Evolutionary conservation across 2,329 filamentous ascomycete genomes (phyloP), one percentile per base, ranked within the genome.

Genomic region (Clonostachys sp.): DNA sequence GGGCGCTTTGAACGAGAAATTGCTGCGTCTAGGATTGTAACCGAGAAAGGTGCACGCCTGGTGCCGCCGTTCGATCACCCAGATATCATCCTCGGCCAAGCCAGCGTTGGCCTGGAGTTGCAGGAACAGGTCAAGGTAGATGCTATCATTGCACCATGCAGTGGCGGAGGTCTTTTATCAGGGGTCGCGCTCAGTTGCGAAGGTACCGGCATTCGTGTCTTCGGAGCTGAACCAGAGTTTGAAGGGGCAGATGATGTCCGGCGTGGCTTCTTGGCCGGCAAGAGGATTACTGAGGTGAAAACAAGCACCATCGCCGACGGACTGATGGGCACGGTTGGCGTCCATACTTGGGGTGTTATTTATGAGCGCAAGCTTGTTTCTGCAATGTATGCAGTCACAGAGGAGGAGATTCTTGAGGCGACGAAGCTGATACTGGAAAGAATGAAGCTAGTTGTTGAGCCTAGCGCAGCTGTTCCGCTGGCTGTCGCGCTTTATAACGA

Each of bases 51-150:
- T 33, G 88, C 87, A 0, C 78, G 81, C 2, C 69, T 94, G 5
- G 76, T 95, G 9, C 89, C 89, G 47, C 89, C 89, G 0, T 94
- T 94, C 60, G 87, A 95, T 63, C 86, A 95, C 64, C 84, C 85
- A 4, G 79, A 94, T 62, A 87, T 94, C 54, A 84, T 95, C 41
- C 77, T 91, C 0, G 90, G 89, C 0, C 89, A 94, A 66, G 90
- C 89, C 12, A 95, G 89, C 0, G 73, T 85, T 47, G 89, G 80
- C 0, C 63, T 92, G 6, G 89, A 95, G 63, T 63, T 92, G 36
- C 81, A 87, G 57, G 68, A 74, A 46, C 89, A 95, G 61, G 62
- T 58, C 30, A 62, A 63, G 2, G 66, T 87, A 0, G 72, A 86
- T 63, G 83, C 78, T 1, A 78, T 94, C 16, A 82, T 95, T 10